Evolutionary conservation across 2,329 filamentous ascomycete genomes (phyloP).

Genomic region (Pseudogymnoascus sp.): DNA sequence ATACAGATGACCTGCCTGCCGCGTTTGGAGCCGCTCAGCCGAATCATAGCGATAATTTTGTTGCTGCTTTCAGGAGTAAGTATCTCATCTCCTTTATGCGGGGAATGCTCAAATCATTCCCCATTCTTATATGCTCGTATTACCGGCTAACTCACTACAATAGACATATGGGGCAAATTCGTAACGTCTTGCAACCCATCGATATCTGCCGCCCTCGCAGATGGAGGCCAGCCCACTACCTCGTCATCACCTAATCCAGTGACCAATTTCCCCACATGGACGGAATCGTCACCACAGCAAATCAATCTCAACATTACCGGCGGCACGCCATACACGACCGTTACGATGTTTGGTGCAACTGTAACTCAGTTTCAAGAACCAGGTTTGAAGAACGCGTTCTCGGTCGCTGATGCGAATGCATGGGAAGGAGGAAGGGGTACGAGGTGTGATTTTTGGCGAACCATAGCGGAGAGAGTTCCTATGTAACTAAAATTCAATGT

Average conservation of each 20-base stretch:
- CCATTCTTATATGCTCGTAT: too few relatives aligned
- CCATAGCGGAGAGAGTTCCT: not conserved
- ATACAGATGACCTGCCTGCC: slow-evolving; percentile 29
- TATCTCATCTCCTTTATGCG: too few relatives aligned
- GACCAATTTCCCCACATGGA: not conserved
- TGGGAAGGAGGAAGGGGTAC: slow-evolving; percentile 13
- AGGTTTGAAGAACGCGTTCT: slow-evolving; percentile 12
- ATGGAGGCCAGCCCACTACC: not conserved
- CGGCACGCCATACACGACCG: not conserved
- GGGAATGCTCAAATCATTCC: too few relatives aligned
- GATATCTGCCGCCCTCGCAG: not conserved
- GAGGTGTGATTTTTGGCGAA: slow-evolving; percentile 12
- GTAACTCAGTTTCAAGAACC: slow-evolving; percentile 14
- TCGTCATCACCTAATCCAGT: not conserved
- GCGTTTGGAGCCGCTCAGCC: slow-evolving; percentile 23
- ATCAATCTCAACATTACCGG: slow-evolving; percentile 16
- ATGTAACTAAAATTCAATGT: too few relatives aligned
- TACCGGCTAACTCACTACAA: too few relatives aligned
- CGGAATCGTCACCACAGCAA: not conserved
- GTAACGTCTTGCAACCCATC: slow-evolving; percentile 14
- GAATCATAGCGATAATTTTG: slow-evolving; percentile 13
- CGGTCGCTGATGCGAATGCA: not conserved
- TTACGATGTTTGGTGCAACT: not conserved
- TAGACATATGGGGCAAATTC: slow-evolving; percentile 17
- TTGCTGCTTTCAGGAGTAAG: not conserved